phyloP scores from a whole-genome alignment of 169 alveolate genomes.

The Theileria orientalis region DNA sequence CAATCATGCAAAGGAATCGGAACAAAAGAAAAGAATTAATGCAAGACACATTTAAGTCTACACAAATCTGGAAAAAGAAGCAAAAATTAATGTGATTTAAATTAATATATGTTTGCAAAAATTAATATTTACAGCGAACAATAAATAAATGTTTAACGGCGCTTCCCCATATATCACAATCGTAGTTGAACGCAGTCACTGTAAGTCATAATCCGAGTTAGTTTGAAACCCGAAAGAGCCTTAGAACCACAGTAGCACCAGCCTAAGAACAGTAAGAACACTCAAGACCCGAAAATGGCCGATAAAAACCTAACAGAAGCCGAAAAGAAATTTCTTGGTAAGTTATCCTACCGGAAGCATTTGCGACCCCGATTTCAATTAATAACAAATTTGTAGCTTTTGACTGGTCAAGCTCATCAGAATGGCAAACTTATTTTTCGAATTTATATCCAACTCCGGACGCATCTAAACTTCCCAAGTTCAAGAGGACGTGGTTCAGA shows the following conservation, averaged over 20 bases:
- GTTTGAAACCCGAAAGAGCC: no score
- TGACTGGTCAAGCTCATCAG: slow-evolving; percentile 50
- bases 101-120: no score
- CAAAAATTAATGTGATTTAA: no score
- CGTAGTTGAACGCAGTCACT: no score
- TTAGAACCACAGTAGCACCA: no score
- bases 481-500: slow-evolving; percentile 61
- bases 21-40: not conserved
- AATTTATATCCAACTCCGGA: slow-evolving; percentile 64
- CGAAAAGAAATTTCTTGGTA: slow-evolving; percentile 54
- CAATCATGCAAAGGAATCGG: not conserved
- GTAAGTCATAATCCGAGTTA: no score
- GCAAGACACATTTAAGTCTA: not conserved
- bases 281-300: no score
- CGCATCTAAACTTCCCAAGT: slow-evolving; percentile 38
- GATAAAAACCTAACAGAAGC: slow-evolving; percentile 14
- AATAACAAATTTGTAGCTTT: slow-evolving; percentile 33
- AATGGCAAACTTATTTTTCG: slow-evolving; percentile 48
- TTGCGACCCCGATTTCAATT: no score
- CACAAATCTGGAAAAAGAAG: no score
- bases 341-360: no score
- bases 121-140: not conserved
- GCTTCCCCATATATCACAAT: not conserved
- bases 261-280: no score
- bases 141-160: not conserved